Base-by-base conservation (phyloP, 306 rosid genomes). In the Senna tora region DNA sequence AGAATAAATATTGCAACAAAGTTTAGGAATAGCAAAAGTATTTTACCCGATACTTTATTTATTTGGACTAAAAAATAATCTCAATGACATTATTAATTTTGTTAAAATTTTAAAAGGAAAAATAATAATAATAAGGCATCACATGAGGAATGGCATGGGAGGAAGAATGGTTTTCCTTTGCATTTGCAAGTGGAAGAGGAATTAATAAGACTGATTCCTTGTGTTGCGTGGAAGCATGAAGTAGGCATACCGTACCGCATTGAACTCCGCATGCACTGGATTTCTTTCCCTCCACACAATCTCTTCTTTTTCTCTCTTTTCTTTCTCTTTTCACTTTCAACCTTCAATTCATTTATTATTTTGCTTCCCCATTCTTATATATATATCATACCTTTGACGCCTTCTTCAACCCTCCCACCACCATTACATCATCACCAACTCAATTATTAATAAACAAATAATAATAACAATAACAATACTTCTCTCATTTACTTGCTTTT, bases 241-340 rank as follows among this genome's bases (percentile, higher is more conserved):
- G 39, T 1, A 36, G 8, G 39, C 39, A 16, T 36, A 36, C 47
- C 67, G 47, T 36, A 36, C 9, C 47, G 17, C 67, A 34, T 9
- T 45, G 66, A 41, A 4, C 4, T 34, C 47, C 15, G 67, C 67
- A 60, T 16, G 67, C 67, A 60, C 30, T 60, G 28, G 67, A 60
- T 34, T 60, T 13, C 47, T 60, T 60, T 5, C 47, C 30, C 67
- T 17, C 30, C 64, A 58, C 43, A n/a, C 64, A 5, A 58, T 15
- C 42, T 39, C 13, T 53, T 53, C n/a, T n/a, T n/a, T n/a, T n/a
- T n/a, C n/a, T 13, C 20, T 0, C 28, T 15, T 6, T 53, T 9
- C 7, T 2, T 2, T 43, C 49, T 1, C 30, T 36, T 36, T 36
- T 36, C 39, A 5, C 39, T 36, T 36, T 36, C 39, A 36, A 5